These are phyloP conservation scores for Neobulgaria alba DNA, from an alignment of 2,329 filamentous ascomycete genomes.

Conservation along the genomic window DNA sequence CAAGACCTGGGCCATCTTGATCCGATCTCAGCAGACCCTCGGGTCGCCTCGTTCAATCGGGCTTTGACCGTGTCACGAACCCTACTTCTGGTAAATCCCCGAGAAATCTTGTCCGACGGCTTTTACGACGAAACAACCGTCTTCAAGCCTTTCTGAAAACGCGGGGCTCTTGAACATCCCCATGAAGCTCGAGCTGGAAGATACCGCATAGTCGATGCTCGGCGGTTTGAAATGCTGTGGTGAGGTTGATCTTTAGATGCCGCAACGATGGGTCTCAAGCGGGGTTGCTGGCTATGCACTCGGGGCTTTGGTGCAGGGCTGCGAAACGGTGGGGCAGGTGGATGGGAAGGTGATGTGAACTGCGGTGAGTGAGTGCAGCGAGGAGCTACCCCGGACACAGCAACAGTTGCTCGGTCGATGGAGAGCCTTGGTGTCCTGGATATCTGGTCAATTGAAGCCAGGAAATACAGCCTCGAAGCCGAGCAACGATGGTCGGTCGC, in stretches of 20 bases:
- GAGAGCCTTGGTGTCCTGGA: not conserved
- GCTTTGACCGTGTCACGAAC: no score
- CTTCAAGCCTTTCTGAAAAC: not conserved
- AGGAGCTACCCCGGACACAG: not conserved
- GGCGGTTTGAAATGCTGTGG: not conserved
- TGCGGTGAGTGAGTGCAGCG: not conserved
- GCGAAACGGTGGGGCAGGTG: not conserved
- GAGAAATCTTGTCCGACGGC: no score
- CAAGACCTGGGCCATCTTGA: no score
- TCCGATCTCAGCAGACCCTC: no score
- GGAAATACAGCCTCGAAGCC: not conserved
- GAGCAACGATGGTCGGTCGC: no score
- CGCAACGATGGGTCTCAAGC: not conserved
- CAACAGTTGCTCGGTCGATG: not conserved
- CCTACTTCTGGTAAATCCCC: no score
- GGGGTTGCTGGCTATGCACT: not conserved
- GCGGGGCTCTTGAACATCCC: not conserved
- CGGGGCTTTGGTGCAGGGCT: not conserved
- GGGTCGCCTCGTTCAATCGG: no score
- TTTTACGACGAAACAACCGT: no score
- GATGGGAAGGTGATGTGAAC: not conserved
- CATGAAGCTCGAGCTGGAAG: not conserved
- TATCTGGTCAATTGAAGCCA: not conserved
- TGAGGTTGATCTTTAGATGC: not conserved
- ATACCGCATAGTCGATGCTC: not conserved